phyloP scores from a whole-genome alignment of 1,284 basidiomycete species.

The Clitocybe nebularis region DNA sequence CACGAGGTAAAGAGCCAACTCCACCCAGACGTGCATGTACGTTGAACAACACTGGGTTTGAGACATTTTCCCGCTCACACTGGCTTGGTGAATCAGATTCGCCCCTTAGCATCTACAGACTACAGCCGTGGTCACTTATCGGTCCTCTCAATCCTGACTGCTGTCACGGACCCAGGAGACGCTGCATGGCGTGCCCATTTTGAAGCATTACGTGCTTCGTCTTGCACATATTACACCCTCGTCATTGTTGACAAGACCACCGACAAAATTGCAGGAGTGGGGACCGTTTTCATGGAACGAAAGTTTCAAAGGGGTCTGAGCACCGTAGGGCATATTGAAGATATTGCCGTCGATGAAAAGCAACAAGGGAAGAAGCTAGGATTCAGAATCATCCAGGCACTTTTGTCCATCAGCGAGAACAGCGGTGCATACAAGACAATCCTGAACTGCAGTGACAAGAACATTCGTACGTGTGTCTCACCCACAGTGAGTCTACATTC shows the following conservation, averaged over 20 bases:
- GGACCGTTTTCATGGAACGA: constrained; percentile 84
- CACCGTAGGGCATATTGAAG: constrained; percentile 92
- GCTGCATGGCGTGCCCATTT: constrained; percentile 45
- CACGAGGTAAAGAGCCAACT: constrained; percentile 53
- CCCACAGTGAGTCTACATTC: constrained; percentile 12
- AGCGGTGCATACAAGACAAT: constrained; percentile 94
- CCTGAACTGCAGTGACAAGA: constrained; percentile 88
- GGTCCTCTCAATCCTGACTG: constrained; percentile 79
- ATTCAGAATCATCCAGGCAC: constrained; percentile 79
- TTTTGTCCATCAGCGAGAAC: constrained; percentile 76
- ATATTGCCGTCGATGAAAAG: constrained; percentile 87
- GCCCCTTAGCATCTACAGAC: constrained; percentile 86
- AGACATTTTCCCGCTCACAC: background rate
- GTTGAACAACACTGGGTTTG: constrained; percentile 2
- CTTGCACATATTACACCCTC: constrained; percentile 77
- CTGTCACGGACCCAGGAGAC: constrained; percentile 74
- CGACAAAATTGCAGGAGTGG: constrained; percentile 83
- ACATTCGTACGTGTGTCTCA: constrained; percentile 71
- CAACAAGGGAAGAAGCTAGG: constrained; percentile 92
- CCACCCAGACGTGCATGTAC: constrained; percentile 52
- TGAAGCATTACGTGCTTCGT: constrained; percentile 43
- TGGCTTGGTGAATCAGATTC: constrained; percentile 51
- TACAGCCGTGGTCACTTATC: constrained; percentile 80
- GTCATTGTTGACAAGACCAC: constrained; percentile 76
- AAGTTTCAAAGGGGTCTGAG: constrained; percentile 88